Base-by-base conservation (phyloP, 164 flowering plant genomes). In the Litsea cubeba region DNA sequence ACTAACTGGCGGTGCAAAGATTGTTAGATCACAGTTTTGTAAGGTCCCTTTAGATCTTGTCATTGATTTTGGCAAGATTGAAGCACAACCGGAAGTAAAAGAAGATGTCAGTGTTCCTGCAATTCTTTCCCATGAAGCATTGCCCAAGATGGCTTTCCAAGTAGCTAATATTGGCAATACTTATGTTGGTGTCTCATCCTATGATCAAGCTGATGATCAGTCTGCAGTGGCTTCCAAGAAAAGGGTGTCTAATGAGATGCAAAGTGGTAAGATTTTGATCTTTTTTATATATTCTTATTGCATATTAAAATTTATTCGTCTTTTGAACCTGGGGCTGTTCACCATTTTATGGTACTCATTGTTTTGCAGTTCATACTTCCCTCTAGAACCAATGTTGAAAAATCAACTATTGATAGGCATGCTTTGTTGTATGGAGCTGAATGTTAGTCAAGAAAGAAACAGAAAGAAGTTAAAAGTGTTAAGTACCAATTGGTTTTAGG, bases 1-100 rank as follows among this genome's bases (percentile, higher is more conserved):
- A n/a, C 17, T 50, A 49, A 66, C 70, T 5, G 70, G 75, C 11
- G 75, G 75, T 18, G 75, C 70, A 28, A 73, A 73, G 62, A 62
- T 73, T 65, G 46, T 73, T 10, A 60, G 75, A 11, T 73, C 75
- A 65, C 75, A 65, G 49, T 73, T 73, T 26, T 73, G 75, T 51
- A 73, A 73, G 69, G 75, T 73, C 23, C 75, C 75, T 50, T 26
- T 73, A 22, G 75, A 73, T 35, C 75, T 73, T 46, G 75, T 73
- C 10, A 49, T 73, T 73, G 75, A 73, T 50, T 49, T 49, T 26
- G 65, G 75, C 69, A 73, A 26, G 62, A n/a, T 20, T 50, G 62
- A 49, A 50, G 22, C 75, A 26, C 70, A 64, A 65, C 70, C 70
- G 1, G 17, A 3, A 26, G n/a, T 50, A 20, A 11, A 64, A 32